Evolutionary conservation across 257 asterid species (phyloP).

Genomic region (Solanum pimpinellifolium): DNA sequence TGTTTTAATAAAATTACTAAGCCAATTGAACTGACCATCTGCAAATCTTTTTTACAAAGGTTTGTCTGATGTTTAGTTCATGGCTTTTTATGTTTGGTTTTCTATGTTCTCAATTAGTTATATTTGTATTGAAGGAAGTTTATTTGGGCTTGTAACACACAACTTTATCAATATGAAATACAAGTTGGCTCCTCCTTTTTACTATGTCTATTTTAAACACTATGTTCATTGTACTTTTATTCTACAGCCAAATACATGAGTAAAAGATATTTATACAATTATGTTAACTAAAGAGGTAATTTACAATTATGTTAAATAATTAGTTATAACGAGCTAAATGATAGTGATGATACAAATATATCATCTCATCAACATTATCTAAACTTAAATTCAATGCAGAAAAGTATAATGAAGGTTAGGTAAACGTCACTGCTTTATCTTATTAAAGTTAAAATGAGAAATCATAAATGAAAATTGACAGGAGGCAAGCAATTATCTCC

Average conservation of each 20-base stretch:
- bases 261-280: background rate
- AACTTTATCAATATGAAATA: background rate
- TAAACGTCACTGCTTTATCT: background rate
- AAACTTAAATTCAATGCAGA: background rate
- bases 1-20: background rate
- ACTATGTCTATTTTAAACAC: background rate
- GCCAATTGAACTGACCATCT: background rate
- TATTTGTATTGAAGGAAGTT: background rate
- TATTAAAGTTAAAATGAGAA: background rate
- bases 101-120: background rate
- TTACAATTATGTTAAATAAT: background rate
- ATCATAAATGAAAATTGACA: background rate
- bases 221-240: background rate
- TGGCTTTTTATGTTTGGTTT: background rate
- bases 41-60: background rate
- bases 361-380: background rate
- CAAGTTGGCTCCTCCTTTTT: background rate
- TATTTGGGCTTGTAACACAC: background rate
- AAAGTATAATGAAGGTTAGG: background rate
- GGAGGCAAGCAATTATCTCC: background rate
- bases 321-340: background rate
- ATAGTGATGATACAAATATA: background rate
- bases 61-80: background rate
- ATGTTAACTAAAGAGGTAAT: background rate
- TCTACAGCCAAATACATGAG: background rate